Conservation (phyloP, 306 rosid species). For the Fagus sylvatica region DNA sequence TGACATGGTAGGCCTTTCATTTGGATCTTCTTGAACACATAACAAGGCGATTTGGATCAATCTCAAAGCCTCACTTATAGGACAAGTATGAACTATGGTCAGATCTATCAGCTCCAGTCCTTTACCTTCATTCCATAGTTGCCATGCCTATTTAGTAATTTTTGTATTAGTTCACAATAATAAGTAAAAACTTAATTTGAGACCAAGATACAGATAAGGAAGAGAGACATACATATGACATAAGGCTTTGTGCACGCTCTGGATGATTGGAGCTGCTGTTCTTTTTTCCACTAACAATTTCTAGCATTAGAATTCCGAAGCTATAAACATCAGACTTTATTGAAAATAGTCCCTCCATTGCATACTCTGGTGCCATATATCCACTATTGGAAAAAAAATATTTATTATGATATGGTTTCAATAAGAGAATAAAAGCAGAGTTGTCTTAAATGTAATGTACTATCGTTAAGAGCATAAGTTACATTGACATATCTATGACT, state of each 20-base stretch:
- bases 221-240: conserved; percentile 12
- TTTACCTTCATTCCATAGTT: conserved; percentile 31
- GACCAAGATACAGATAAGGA: not conserved
- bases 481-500: no score
- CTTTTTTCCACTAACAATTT: conserved; percentile 18
- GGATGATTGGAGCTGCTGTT: not conserved
- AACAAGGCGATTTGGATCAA: conserved; percentile 41
- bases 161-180: not conserved
- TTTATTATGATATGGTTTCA: not conserved
- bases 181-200: not conserved
- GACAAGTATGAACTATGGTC: conserved; percentile 10
- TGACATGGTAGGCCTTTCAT: conserved; percentile 33
- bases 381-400: conserved; percentile 17
- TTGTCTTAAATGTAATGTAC: no score
- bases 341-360: conserved; percentile 16
- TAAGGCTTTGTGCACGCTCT: conserved; percentile 4
- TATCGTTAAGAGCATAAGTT: no score
- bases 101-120: conserved; percentile 26
- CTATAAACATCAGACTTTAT: conserved; percentile 33
- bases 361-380: conserved; percentile 41
- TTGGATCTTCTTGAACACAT: conserved; percentile 39
- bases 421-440: not conserved
- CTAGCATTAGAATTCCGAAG: conserved; percentile 32
- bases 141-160: conserved; percentile 33
- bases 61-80: conserved; percentile 23